Conservation (phyloP, 2,329 filamentous ascomycete genomes). For the Aspergillus floridensis region DNA sequence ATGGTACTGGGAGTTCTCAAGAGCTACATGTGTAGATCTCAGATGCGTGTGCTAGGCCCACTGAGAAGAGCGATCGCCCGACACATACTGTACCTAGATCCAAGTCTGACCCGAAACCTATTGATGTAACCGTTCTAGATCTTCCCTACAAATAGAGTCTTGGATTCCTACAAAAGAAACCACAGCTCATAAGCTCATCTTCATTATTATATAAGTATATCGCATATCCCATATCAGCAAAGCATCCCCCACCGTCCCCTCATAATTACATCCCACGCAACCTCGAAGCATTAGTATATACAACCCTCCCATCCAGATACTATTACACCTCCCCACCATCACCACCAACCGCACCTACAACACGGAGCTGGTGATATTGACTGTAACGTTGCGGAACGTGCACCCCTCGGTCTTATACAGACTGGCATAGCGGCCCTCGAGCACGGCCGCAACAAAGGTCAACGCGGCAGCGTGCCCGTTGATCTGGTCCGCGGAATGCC, state of each 20-base stretch:
- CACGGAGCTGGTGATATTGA: neutral
- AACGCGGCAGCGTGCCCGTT: conserved; percentile 15
- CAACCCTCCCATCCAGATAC: neutral
- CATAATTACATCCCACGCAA: neutral
- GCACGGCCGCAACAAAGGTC: conserved; percentile 9
- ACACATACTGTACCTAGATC: no score
- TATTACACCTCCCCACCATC: neutral
- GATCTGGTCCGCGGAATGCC: conserved; percentile 21
- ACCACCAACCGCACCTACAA: neutral
- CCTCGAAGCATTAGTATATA: neutral
- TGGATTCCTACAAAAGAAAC: no score
- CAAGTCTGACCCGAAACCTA: no score
- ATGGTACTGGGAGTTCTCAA: no score
- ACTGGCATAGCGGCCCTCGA: neutral
- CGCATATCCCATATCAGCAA: no score
- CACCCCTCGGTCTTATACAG: neutral
- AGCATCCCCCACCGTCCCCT: neutral
- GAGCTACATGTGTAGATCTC: no score
- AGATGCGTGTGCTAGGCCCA: no score
- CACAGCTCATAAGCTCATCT: no score
- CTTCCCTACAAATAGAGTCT: no score
- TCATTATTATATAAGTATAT: no score
- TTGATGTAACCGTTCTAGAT: no score
- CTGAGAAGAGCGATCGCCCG: no score
- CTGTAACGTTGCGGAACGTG: neutral